Evolutionary conservation across 164 flowering plant genomes (phyloP).

Genomic region (Magnolia officinalis): DNA sequence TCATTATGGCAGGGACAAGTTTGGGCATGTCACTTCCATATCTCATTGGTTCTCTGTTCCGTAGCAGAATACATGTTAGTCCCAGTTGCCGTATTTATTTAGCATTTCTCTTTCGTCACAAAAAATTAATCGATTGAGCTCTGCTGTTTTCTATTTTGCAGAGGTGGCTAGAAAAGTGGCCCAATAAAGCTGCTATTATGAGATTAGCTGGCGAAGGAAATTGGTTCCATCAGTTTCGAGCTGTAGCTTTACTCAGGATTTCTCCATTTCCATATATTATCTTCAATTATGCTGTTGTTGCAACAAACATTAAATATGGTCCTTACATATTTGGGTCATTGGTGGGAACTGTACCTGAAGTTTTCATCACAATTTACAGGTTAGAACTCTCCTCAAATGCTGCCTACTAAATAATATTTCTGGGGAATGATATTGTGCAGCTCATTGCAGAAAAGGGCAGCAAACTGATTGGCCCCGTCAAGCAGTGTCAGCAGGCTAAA

Average conservation of each 20-base stretch:
- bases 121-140: background rate
- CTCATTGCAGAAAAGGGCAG: background rate
- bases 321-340: conserved; percentile 83
- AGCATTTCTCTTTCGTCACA: background rate
- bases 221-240: conserved; percentile 80
- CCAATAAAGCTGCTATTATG: conserved; percentile 74
- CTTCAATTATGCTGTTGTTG: conserved; percentile 86
- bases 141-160: conserved; percentile 21
- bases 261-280: conserved; percentile 91
- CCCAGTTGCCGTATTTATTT: background rate
- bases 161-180: conserved; percentile 80
- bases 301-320: conserved; percentile 72
- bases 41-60: conserved; percentile 76
- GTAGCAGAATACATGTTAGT: conserved; percentile 69
- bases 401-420: background rate
- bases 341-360: conserved; percentile 77
- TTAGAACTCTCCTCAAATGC: conserved; percentile 23
- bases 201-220: conserved; percentile 88
- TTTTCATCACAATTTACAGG: conserved; percentile 85
- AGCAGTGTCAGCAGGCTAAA: background rate
- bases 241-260: conserved; percentile 77
- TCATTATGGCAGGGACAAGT: conserved; percentile 54
- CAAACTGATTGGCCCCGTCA: background rate
- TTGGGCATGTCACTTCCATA: conserved; percentile 84
- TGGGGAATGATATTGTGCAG: background rate